Percentiles rank a stretch among this genome's conserved stretches.
Evolutionary conservation across 1,284 basidiomycete species (phyloP).

Genomic region (Pseudomicrostroma phylloplanum): DNA sequence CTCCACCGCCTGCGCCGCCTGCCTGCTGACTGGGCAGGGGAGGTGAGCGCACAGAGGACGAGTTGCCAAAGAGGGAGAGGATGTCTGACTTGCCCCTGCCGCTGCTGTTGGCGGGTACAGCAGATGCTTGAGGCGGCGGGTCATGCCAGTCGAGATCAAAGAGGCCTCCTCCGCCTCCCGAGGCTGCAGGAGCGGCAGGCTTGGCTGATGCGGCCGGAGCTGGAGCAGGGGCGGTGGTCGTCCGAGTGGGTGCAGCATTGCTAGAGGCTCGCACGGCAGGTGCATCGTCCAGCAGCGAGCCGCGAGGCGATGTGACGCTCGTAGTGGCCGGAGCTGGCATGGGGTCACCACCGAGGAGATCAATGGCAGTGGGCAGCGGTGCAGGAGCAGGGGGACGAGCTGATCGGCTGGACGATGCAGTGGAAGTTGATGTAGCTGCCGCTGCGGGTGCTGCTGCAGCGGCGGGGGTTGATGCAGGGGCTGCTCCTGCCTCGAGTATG

Average conservation of each 20-base stretch:
- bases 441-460: constrained; percentile 2
- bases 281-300: neutral
- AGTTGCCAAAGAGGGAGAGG: constrained; percentile 63
- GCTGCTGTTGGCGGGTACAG: constrained; percentile 53
- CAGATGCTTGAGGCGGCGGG: constrained; percentile 25
- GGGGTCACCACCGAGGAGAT: constrained; percentile 19
- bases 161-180: constrained; percentile 59
- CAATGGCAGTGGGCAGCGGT: constrained; percentile 11
- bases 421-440: neutral
- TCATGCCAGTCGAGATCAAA: constrained; percentile 74
- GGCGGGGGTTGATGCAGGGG: constrained; percentile 16
- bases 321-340: constrained; percentile 10
- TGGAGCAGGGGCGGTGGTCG: constrained; percentile 9
- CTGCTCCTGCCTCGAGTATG: constrained; percentile 60
- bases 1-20: constrained; percentile 1
- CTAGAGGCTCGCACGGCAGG: constrained; percentile 7
- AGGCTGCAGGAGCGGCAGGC: constrained; percentile 33
- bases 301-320: constrained; percentile 18
- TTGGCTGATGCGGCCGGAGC: constrained; percentile 14
- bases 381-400: neutral
- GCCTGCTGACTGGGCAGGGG: neutral
- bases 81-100: constrained; percentile 66
- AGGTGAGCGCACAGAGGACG: neutral
- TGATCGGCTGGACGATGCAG: constrained; percentile 1
- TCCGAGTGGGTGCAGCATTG: constrained; percentile 27